A percentile compares a stretch with the other conserved stretches of the same genome.
Conservation (phyloP, 495 filamentous ascomycete species). For the Aspergillus bridgeri region DNA sequence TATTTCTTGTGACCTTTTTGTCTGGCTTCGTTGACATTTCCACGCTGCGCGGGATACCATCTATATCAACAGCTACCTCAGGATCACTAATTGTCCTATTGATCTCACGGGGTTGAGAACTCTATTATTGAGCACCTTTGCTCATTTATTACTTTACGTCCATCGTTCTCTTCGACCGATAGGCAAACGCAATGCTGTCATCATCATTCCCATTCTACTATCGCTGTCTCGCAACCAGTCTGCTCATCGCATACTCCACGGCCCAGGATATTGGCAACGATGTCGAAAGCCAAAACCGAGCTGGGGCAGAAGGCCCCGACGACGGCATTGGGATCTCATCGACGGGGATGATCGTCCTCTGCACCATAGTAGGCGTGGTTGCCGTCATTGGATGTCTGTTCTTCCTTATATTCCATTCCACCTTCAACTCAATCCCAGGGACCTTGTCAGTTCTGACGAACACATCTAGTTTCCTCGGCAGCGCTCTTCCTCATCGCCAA, state of each 20-base stretch:
- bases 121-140: neutral
- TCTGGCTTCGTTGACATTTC: neutral
- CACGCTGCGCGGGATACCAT: neutral
- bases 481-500: slow-evolving; percentile 51
- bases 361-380: slow-evolving; percentile 24
- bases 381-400: slow-evolving; percentile 26
- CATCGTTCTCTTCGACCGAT: neutral
- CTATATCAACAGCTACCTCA: neutral
- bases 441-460: neutral
- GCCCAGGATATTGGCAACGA: slow-evolving; percentile 14
- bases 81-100: neutral
- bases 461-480: slow-evolving; percentile 37
- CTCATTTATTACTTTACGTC: neutral
- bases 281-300: slow-evolving; percentile 12
- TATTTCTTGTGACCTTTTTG: neutral
- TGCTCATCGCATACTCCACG: slow-evolving; percentile 5
- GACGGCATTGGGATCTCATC: slow-evolving; percentile 14
- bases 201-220: neutral
- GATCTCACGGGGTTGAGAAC: too few relatives aligned
- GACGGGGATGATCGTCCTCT: slow-evolving; percentile 23
- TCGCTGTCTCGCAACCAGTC: slow-evolving; percentile 1
- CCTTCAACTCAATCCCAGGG: neutral
- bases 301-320: slow-evolving; percentile 14
- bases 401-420: neutral
- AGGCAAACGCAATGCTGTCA: slow-evolving; percentile 1